Conservation (phyloP, 2,329 filamentous ascomycete genomes). For the Monilinia vaccinii-corymbosi region DNA sequence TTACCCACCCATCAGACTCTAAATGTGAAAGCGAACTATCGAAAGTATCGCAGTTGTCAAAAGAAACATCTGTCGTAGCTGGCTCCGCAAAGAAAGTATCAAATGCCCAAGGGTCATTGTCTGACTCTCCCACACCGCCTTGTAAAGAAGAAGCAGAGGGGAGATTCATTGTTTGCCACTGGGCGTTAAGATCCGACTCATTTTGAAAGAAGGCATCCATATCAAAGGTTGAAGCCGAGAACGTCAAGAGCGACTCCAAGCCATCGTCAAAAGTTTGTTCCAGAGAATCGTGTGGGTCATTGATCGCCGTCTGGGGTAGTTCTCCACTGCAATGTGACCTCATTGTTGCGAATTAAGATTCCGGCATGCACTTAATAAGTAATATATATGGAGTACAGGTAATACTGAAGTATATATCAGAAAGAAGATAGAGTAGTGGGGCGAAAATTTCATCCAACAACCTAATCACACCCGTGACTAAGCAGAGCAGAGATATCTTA, state of each 20-base stretch:
- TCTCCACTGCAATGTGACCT: background rate
- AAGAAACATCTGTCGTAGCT: background rate
- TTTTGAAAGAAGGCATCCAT: background rate
- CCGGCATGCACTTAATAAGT: background rate
- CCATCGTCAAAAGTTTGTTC: background rate
- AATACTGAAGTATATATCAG: background rate
- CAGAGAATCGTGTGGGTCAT: background rate
- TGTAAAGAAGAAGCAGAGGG: background rate
- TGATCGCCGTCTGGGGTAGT: background rate
- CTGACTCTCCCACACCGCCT: background rate
- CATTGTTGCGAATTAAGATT: background rate
- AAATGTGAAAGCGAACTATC: background rate
- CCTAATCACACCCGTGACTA: background rate
- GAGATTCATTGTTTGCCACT: background rate
- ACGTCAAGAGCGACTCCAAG: background rate
- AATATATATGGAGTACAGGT: background rate
- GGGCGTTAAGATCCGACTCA: background rate
- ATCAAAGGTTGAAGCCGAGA: background rate
- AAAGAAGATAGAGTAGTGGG: background rate
- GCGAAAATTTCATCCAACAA: background rate
- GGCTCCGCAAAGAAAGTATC: background rate
- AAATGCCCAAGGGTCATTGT: background rate
- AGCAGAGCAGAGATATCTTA: background rate
- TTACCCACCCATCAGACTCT: background rate
- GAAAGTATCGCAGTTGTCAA: background rate